These are phyloP conservation scores for Oemleria cerasiformis DNA, from an alignment of 306 rosid genomes.

Conservation along the genomic window DNA sequence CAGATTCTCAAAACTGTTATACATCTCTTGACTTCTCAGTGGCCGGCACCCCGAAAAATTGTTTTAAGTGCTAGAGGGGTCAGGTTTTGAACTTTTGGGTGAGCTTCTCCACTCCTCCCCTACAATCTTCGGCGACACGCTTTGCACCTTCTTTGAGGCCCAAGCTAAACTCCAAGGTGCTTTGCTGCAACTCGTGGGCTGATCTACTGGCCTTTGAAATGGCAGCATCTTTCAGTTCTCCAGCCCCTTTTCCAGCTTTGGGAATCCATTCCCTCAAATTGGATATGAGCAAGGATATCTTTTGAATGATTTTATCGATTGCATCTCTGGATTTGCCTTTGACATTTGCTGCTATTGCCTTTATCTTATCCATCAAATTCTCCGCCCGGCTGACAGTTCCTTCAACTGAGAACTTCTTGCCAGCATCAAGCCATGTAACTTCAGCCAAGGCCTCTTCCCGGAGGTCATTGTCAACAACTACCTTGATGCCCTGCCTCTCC, in stretches of 20 bases:
- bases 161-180: slow-evolving; percentile 52
- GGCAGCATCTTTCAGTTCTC: slow-evolving; percentile 45
- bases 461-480: slow-evolving; percentile 85
- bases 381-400: slow-evolving; percentile 68
- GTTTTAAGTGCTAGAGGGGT: slow-evolving; percentile 15
- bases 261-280: slow-evolving; percentile 57
- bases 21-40: slow-evolving; percentile 4
- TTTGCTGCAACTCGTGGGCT: slow-evolving; percentile 56
- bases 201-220: slow-evolving; percentile 52
- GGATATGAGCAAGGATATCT: slow-evolving; percentile 49
- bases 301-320: slow-evolving; percentile 51
- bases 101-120: slow-evolving; percentile 89
- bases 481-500: slow-evolving; percentile 95
- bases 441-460: slow-evolving; percentile 68
- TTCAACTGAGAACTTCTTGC: slow-evolving; percentile 60
- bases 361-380: slow-evolving; percentile 65
- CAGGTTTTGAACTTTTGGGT: slow-evolving; percentile 80
- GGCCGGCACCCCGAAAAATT: slow-evolving; percentile 11
- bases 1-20: slow-evolving; percentile 14
- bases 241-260: slow-evolving; percentile 52
- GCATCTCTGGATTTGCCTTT: slow-evolving; percentile 64
- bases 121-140: slow-evolving; percentile 75
- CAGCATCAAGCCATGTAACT: slow-evolving; percentile 76
- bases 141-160: slow-evolving; percentile 68
- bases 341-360: slow-evolving; percentile 50